These are phyloP conservation scores for Pseudogymnoascus destructans DNA, from an alignment of 2,329 filamentous ascomycete genomes.

Conservation along the genomic window DNA sequence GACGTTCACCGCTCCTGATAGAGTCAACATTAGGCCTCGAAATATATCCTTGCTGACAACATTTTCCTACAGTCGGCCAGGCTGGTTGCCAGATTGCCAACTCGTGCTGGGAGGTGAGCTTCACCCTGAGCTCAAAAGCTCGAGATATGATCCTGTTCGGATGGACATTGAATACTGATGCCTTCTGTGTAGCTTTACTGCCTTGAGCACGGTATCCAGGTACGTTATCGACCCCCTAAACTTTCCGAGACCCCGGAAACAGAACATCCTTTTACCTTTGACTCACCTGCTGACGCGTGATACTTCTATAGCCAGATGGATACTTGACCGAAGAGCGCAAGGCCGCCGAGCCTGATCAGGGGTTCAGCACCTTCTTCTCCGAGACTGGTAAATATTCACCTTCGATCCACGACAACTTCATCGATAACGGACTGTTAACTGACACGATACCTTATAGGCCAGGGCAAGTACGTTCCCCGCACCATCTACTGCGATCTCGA, in stretches of 20 bases:
- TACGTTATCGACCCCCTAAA: conserved; percentile 35
- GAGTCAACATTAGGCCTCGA: conserved; percentile 20
- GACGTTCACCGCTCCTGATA: conserved; percentile 30
- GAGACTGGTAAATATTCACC: conserved; percentile 67
- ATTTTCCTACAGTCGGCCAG: conserved; percentile 68
- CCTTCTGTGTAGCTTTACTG: conserved; percentile 72
- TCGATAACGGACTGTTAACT: conserved; percentile 21
- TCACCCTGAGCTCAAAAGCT: conserved; percentile 12
- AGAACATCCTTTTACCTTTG: not conserved
- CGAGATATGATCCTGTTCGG: not conserved
- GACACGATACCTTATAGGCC: conserved; percentile 42
- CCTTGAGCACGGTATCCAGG: conserved; percentile 98
- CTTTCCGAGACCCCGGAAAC: not conserved
- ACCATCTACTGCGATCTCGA: conserved; percentile 99
- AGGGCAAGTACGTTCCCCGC: conserved; percentile 97
- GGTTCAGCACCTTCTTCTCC: conserved; percentile 99
- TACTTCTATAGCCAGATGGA: conserved; percentile 67
- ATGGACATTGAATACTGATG: conserved; percentile 21
- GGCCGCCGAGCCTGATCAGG: conserved; percentile 80
- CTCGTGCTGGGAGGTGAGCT: conserved; percentile 98
- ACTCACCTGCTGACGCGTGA: conserved; percentile 25
- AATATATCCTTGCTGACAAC: conserved; percentile 26
- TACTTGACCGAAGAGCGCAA: conserved; percentile 98
- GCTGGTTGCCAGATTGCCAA: conserved; percentile 99
- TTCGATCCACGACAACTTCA: conserved; percentile 8